A percentile compares a stretch with the other conserved stretches of the same genome.
These are phyloP conservation scores for Manihot esculenta DNA, from an alignment of 441 rosid genomes.

Conservation along the genomic window DNA sequence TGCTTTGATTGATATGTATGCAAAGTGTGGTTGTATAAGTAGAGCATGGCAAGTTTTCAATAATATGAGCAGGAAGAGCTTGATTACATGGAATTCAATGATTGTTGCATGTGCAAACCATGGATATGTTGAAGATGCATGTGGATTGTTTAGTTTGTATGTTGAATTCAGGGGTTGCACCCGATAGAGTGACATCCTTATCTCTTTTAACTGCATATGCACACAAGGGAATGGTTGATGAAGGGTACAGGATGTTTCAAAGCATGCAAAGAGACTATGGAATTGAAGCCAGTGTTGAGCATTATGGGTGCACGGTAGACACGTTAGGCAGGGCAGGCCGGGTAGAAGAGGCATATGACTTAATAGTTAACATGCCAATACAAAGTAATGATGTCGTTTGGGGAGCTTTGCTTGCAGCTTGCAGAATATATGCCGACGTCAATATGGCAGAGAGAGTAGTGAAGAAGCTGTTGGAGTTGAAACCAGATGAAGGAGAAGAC, in stretches of 20 bases:
- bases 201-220: slow-evolving; percentile 22
- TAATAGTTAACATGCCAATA: slow-evolving; percentile 16
- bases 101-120: slow-evolving; percentile 27
- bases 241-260: slow-evolving; percentile 18
- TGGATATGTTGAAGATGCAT: slow-evolving; percentile 18
- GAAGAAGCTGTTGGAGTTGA: slow-evolving; percentile 23
- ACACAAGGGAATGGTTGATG: slow-evolving; percentile 23
- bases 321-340: slow-evolving; percentile 27
- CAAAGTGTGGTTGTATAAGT: slow-evolving; percentile 25
- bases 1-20: slow-evolving; percentile 24
- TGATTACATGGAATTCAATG: slow-evolving; percentile 31
- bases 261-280: slow-evolving; percentile 21
- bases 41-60: slow-evolving; percentile 27
- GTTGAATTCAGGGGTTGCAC: slow-evolving; percentile 21
- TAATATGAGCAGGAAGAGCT: slow-evolving; percentile 24
- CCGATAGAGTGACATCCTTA: slow-evolving; percentile 20
- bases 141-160: slow-evolving; percentile 13
- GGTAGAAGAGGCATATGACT: slow-evolving; percentile 23
- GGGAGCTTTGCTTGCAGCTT: slow-evolving; percentile 27
- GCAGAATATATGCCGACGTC: slow-evolving; percentile 19
- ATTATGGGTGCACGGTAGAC: slow-evolving; percentile 25
- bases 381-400: slow-evolving; percentile 21
- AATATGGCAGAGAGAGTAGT: slow-evolving; percentile 24
- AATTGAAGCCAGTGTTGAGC: slow-evolving; percentile 21
- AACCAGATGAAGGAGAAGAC: slow-evolving; percentile 25